These are phyloP conservation scores for Fusarium pseudograminearum DNA, from an alignment of 2,329 filamentous ascomycete species.

Conservation along the genomic window DNA sequence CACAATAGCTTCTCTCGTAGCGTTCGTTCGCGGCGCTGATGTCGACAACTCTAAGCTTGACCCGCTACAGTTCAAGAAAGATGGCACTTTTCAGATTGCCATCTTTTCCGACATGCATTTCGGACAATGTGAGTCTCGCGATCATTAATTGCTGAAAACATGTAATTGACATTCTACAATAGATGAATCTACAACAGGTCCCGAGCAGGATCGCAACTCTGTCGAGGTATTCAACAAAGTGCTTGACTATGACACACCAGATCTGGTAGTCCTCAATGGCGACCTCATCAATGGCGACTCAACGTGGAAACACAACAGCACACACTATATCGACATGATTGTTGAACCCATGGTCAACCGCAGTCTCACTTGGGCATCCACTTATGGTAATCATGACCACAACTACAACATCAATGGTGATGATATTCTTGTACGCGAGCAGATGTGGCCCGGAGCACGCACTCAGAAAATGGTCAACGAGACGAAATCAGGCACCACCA, in stretches of 20 bases:
- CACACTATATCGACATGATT: slow-evolving; percentile 69
- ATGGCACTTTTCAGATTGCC: slow-evolving; percentile 43
- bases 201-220: slow-evolving; percentile 68
- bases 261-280: slow-evolving; percentile 76
- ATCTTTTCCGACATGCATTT: slow-evolving; percentile 45
- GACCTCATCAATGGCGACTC: slow-evolving; percentile 79
- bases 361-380: slow-evolving; percentile 71
- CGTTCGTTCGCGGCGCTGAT: slow-evolving; percentile 8
- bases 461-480: slow-evolving; percentile 57
- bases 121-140: slow-evolving; percentile 35
- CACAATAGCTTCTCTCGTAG: slow-evolving; percentile 5
- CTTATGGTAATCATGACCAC: slow-evolving; percentile 79
- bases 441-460: slow-evolving; percentile 53
- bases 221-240: slow-evolving; percentile 68
- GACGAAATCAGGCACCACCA: slow-evolving; percentile 56
- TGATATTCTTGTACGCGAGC: slow-evolving; percentile 58
- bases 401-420: slow-evolving; percentile 67
- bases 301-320: slow-evolving; percentile 65
- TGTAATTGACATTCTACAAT: background rate
- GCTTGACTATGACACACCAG: slow-evolving; percentile 66
- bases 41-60: slow-evolving; percentile 32
- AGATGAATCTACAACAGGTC: slow-evolving; percentile 46
- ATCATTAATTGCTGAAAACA: background rate
- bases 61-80: slow-evolving; percentile 32
- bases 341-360: slow-evolving; percentile 68